phyloP scores from a whole-genome alignment of 140 eudicot species.

The Senecio squalidus region DNA sequence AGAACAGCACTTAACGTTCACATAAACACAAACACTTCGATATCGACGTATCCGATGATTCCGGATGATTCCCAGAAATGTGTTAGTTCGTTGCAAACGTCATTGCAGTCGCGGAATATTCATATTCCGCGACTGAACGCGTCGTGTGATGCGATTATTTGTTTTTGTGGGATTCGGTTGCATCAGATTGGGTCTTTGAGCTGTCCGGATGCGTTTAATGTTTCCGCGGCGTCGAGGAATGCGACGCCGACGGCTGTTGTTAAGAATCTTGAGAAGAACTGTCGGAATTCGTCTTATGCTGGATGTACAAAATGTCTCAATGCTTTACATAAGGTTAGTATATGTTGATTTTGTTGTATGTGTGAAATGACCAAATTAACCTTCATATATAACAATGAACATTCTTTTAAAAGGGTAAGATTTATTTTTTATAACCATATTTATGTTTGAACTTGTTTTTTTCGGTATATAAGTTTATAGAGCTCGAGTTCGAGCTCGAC shows the following conservation, averaged over 20 bases:
- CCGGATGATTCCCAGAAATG: slow-evolving; percentile 96
- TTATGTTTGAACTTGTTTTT: too few relatives aligned
- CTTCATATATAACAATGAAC: too few relatives aligned
- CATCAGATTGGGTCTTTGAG: slow-evolving; percentile 71
- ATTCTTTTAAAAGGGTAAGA: too few relatives aligned
- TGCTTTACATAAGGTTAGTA: slow-evolving; percentile 63
- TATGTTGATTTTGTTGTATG: neutral
- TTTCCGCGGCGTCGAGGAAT: slow-evolving; percentile 25
- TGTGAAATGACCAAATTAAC: too few relatives aligned
- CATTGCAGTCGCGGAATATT: slow-evolving; percentile 51
- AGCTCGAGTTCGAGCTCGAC: too few relatives aligned
- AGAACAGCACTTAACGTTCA: slow-evolving; percentile 70
- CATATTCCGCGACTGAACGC: slow-evolving; percentile 69
- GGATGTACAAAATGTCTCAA: slow-evolving; percentile 91
- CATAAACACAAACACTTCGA: slow-evolving; percentile 17
- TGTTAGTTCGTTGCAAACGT: slow-evolving; percentile 67
- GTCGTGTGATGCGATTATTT: slow-evolving; percentile 77
- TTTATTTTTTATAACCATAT: too few relatives aligned
- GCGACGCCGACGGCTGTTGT: slow-evolving; percentile 84
- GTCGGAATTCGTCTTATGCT: slow-evolving; percentile 75
- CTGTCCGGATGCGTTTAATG: slow-evolving; percentile 77
- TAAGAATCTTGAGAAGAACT: slow-evolving; percentile 54
- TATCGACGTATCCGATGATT: slow-evolving; percentile 66
- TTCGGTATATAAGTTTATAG: too few relatives aligned
- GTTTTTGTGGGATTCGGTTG: slow-evolving; percentile 85